Percentiles rank a stretch among this genome's conserved stretches.
Evolutionary conservation across 208 protist genomes (phyloP).

Genomic region (Wallacemonas sp.): DNA sequence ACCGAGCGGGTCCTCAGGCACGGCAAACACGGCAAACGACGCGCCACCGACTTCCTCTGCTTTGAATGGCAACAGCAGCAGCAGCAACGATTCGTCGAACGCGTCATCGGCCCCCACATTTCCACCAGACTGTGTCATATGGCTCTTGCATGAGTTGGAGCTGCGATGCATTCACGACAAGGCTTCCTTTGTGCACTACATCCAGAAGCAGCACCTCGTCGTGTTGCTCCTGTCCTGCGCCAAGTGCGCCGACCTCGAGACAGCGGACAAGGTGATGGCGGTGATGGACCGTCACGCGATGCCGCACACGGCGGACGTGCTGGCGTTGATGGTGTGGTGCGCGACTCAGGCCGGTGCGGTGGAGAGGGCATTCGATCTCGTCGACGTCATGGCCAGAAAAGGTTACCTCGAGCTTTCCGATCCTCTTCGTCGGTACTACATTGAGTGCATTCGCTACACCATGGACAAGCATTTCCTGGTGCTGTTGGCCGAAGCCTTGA

Average conservation of each 20-base stretch:
- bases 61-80: too few relatives aligned
- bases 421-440: conserved; percentile 52
- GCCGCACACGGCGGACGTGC: conserved; percentile 69
- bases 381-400: conserved; percentile 78
- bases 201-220: conserved; percentile 71
- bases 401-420: conserved; percentile 79
- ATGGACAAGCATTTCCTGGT: conserved; percentile 86
- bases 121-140: conserved; percentile 77
- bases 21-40: not conserved
- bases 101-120: too few relatives aligned
- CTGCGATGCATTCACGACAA: conserved; percentile 81
- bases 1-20: not conserved
- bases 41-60: too few relatives aligned
- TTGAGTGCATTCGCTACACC: conserved; percentile 69
- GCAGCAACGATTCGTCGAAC: too few relatives aligned
- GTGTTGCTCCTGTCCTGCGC: conserved; percentile 78
- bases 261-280: conserved; percentile 64
- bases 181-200: conserved; percentile 67
- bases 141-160: conserved; percentile 85
- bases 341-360: conserved; percentile 62
- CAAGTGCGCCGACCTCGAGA: conserved; percentile 68
- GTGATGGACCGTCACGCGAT: conserved; percentile 87
- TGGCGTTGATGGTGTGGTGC: conserved; percentile 77
- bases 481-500: conserved; percentile 55
- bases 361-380: conserved; percentile 74